Evolutionary conservation across 1,139 yeast species (phyloP).

Genomic region (Nakaseomyces sp.): DNA sequence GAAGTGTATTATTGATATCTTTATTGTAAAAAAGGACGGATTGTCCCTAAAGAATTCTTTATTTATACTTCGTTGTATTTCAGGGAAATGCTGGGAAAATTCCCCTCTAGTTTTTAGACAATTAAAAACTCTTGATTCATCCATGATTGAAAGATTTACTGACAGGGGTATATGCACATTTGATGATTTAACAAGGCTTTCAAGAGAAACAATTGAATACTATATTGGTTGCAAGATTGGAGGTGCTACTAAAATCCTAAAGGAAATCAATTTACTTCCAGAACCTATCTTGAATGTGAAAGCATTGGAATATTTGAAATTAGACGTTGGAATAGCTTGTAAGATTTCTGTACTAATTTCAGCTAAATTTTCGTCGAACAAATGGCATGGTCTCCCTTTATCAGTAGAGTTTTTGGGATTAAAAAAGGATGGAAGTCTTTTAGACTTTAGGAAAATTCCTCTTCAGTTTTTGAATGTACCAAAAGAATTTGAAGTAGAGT

Average conservation of each 20-base stretch:
- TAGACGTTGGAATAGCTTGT: no score
- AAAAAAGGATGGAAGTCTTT: neutral
- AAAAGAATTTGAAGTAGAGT: neutral
- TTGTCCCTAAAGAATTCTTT: conserved; percentile 34
- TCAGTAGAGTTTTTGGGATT: neutral
- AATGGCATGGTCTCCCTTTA: neutral
- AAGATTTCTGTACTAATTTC: neutral
- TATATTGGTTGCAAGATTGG: conserved; percentile 37
- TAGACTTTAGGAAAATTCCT: neutral
- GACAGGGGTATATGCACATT: conserved; percentile 32
- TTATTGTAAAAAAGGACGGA: conserved; percentile 35
- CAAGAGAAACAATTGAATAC: conserved; percentile 34
- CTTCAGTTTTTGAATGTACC: neutral
- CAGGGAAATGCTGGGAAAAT: conserved; percentile 43
- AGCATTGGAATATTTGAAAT: neutral
- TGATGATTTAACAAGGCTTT: conserved; percentile 27
- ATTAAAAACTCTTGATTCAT: conserved; percentile 38
- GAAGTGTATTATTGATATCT: conserved; percentile 39
- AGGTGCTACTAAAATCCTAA: conserved; percentile 31
- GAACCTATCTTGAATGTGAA: conserved; percentile 11
- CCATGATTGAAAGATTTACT: conserved; percentile 34
- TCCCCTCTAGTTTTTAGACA: conserved; percentile 38
- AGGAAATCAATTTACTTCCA: conserved; percentile 31
- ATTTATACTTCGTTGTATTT: conserved; percentile 34
- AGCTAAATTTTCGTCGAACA: neutral